These are phyloP conservation scores for Cylindrotheca fusiformis DNA, from an alignment of 108 stramenopile genomes.

Conservation along the genomic window DNA sequence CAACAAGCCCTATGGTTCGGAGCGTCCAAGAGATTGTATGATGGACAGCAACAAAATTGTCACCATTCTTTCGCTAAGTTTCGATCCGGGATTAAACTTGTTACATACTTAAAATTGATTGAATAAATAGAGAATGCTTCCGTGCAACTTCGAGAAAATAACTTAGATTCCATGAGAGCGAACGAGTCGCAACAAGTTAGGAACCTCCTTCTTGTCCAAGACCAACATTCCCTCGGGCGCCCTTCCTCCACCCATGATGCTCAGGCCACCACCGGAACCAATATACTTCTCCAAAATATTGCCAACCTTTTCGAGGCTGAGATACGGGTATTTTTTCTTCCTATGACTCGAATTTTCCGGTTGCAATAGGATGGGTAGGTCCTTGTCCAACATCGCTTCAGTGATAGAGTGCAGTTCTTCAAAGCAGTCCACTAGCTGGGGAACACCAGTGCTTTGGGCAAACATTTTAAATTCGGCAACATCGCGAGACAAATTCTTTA, in stretches of 20 bases:
- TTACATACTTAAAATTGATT: neutral
- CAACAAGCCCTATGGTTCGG: slow-evolving; percentile 27
- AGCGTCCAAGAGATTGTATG: slow-evolving; percentile 40
- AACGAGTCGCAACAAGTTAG: slow-evolving; percentile 62
- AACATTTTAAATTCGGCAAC: slow-evolving; percentile 81
- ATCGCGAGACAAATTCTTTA: slow-evolving; percentile 78
- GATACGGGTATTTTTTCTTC: slow-evolving; percentile 79
- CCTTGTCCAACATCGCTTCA: slow-evolving; percentile 73
- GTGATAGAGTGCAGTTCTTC: slow-evolving; percentile 79
- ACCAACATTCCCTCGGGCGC: slow-evolving; percentile 51
- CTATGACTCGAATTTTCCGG: slow-evolving; percentile 66
- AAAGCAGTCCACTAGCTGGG: slow-evolving; percentile 85
- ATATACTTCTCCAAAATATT: slow-evolving; percentile 59
- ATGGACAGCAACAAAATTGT: too few relatives aligned
- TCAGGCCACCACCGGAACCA: slow-evolving; percentile 47
- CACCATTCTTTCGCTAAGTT: neutral
- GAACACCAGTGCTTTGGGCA: slow-evolving; percentile 77
- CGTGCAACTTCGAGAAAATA: neutral
- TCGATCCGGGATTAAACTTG: neutral
- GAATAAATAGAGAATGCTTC: neutral
- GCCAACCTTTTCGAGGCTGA: slow-evolving; percentile 78
- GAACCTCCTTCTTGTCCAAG: slow-evolving; percentile 88
- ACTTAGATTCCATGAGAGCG: slow-evolving; percentile 40
- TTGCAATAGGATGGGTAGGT: slow-evolving; percentile 67
- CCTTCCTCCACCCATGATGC: slow-evolving; percentile 37